Base-by-base conservation (phyloP, 768 basidiomycete species). In the Boletus huronensis region DNA sequence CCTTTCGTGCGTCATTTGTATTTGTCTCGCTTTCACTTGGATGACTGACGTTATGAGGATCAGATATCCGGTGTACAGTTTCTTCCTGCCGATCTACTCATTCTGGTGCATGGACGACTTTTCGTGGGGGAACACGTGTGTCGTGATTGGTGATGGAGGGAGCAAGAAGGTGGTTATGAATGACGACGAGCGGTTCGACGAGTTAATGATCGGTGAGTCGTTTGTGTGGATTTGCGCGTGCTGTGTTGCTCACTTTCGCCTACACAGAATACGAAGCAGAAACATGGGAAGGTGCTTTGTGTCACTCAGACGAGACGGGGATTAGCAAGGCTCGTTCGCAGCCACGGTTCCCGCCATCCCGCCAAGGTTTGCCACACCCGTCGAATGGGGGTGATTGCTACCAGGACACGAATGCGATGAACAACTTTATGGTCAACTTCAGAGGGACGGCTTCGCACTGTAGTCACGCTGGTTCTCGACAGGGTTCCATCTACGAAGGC, bases 101-200 rank as follows among this genome's bases (percentile, higher is more conserved):
- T 25, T 25, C 23, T 25, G 4, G 23, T 25, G 23, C 23, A 25
- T 25, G 23, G 23, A 25, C 23, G 23, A 25, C 23, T 25, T 25
- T 4, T 25, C 23, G 23, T 25, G 23, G 23, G 23, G 23, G 77
- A 92, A 89, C 67, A 93, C 91, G 16, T 91, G 94, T 78, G 77
- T 95, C 31, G 93, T 96, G 57, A 86, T 96, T 54, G 93, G 93
- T 41, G 93, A 96, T 72, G 94, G 95, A 54, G 88, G 85, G 66
- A 90, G 90, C 62, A 97, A 97, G 83, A 97, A 93, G 73, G 84
- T 98, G 41, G 75, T 96, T 54, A 85, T 91, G 65, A 92, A 90
- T 48, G 95, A 98, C 34, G 95, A 97, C 31, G 96, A 98, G 72
- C 92, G 89, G 67, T 98, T 94, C 70, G 90, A 96, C 62, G 96